A percentile compares a stretch with the other conserved stretches of the same genome.
These are phyloP conservation scores for Trametes polyzona DNA, from an alignment of 1,284 basidiomycete species.

Conservation along the genomic window DNA sequence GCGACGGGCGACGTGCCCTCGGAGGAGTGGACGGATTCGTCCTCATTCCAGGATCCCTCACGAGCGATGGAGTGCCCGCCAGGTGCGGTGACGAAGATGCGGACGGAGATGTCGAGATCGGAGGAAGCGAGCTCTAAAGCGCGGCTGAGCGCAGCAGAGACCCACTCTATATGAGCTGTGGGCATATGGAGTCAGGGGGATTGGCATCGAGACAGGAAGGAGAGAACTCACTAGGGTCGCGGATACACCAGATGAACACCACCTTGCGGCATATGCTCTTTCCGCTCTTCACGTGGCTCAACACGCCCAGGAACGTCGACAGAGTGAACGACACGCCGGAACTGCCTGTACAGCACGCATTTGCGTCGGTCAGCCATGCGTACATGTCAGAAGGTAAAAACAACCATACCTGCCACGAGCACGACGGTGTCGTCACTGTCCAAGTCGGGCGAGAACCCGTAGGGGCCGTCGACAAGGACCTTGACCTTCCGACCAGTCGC, in stretches of 20 bases:
- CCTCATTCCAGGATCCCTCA: slow-evolving; percentile 15
- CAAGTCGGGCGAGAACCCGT: slow-evolving; percentile 52
- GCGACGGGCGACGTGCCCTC: slow-evolving; percentile 9
- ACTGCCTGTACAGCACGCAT: slow-evolving; percentile 40
- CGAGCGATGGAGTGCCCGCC: neutral
- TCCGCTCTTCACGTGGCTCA: slow-evolving; percentile 37
- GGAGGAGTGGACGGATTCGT: slow-evolving; percentile 26
- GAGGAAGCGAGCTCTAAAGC: slow-evolving; percentile 37
- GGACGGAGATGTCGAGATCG: slow-evolving; percentile 38
- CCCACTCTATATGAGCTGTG: slow-evolving; percentile 45
- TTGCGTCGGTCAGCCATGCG: too few species aligned
- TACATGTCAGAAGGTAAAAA: too few species aligned
- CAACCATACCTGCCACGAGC: slow-evolving; percentile 52
- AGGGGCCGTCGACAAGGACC: slow-evolving; percentile 58
- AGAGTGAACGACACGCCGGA: slow-evolving; percentile 56
- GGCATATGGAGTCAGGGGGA: neutral
- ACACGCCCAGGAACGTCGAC: slow-evolving; percentile 47
- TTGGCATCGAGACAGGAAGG: neutral
- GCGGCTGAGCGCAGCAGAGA: slow-evolving; percentile 38
- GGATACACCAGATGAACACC: slow-evolving; percentile 51
- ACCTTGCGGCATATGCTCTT: slow-evolving; percentile 39
- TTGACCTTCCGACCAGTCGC: slow-evolving; percentile 37
- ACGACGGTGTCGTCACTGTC: slow-evolving; percentile 48
- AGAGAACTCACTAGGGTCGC: slow-evolving; percentile 41
- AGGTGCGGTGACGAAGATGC: slow-evolving; percentile 41